phyloP scores from a whole-genome alignment of 2,329 filamentous ascomycete genomes.

The Aschersonia sp. region DNA sequence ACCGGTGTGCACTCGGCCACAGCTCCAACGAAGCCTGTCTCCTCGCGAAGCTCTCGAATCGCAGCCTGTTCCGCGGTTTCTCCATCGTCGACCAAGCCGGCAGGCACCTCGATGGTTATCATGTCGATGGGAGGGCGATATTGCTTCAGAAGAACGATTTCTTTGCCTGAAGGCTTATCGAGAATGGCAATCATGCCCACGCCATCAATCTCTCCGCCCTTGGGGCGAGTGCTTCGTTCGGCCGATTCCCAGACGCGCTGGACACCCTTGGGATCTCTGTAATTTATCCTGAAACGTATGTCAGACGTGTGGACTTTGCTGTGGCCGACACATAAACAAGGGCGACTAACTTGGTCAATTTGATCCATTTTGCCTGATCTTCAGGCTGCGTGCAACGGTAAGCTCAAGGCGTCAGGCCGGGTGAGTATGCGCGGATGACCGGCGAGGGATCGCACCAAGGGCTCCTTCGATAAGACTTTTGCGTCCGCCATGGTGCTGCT shows the following conservation, averaged over 20 bases:
- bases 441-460: not conserved
- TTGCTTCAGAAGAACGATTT: constrained; percentile 52
- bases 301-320: not conserved
- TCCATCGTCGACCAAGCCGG: constrained; percentile 46
- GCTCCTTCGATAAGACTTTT: not conserved
- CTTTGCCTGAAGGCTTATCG: constrained; percentile 33
- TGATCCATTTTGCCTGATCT: not conserved
- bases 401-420: not conserved
- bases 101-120: constrained; percentile 48
- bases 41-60: constrained; percentile 48
- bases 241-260: constrained; percentile 57
- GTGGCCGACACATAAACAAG: too few species aligned
- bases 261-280: constrained; percentile 45
- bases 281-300: constrained; percentile 35
- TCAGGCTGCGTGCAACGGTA: not conserved
- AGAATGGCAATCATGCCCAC: constrained; percentile 62
- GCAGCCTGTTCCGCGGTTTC: constrained; percentile 48
- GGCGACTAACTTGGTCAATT: not conserved
- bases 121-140: constrained; percentile 47
- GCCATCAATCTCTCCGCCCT: constrained; percentile 48
- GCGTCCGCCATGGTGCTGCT: not conserved
- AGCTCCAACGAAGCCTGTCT: constrained; percentile 49
- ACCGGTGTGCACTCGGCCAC: constrained; percentile 43
- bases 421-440: not conserved
- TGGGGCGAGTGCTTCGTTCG: constrained; percentile 53